Base-by-base conservation (phyloP, 2,329 filamentous ascomycete genomes). In the Penicillium sp. region DNA sequence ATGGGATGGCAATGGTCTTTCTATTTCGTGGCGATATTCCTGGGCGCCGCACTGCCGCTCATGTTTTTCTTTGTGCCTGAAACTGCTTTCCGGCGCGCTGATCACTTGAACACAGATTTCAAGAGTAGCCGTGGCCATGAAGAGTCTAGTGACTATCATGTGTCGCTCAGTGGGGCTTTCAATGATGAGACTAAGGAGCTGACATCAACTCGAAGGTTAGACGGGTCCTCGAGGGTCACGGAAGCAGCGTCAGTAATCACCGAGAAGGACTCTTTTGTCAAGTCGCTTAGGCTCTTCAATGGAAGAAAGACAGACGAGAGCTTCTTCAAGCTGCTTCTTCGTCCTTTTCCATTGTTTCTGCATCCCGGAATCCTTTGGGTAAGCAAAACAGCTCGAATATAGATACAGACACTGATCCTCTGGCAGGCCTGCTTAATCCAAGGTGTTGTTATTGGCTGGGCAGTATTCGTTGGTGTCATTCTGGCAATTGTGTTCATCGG, bases 391-490 rank as follows among this genome's bases (percentile, higher is more conserved):
- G 37, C 11, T 36, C 33, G 3, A 7, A 14, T 31, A 22, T 35
- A 29, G 11, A 8, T 14, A 9, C 28, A 36, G 25, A 22, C 2
- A 16, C 58, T 61, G 36, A 58, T 49, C 30, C 25, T n/a, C 14
- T 3, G 27, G 27, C 11, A 72, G 71, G 78, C 79, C 13, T 83
- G 80, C 61, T 76, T 96, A 3, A 88, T 91, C 41, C 91, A 95
- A 76, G 91, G 91, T 13, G 82, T 88, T 4, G 82, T 95, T 64
- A 95, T 96, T 63, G 92, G 91, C 56, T 97, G 92, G 91, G 95
- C 91, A 1, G 88, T 96, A 13, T 89, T 96, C 64, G 92, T 95
- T 57, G 87, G 88, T 49, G 86, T 93, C 53, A 83, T 93, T 57
- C 74, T 95, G 38, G 87, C 85, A n/a, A 82, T 85, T 51, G 84